Conservation (phyloP, 495 filamentous ascomycete species). For the Aspergillus avenaceus region DNA sequence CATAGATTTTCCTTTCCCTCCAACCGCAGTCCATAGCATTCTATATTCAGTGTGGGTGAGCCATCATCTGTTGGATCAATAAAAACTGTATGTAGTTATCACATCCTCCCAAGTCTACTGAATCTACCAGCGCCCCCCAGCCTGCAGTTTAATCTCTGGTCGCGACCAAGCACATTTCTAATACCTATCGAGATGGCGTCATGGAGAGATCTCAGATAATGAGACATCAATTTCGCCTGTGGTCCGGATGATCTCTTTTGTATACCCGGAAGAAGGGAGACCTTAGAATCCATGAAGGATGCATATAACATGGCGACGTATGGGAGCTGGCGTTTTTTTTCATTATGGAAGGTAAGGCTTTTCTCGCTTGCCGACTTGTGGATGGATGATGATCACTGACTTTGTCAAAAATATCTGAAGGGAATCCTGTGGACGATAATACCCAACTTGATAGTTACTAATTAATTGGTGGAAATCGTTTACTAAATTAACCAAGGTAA, state of each 20-base stretch:
- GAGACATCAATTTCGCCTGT: constrained; percentile 83
- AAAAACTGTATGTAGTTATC: constrained; percentile 74
- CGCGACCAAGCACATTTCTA: constrained; percentile 77
- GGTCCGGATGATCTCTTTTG: constrained; percentile 78
- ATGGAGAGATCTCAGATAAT: constrained; percentile 78
- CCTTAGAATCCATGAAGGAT: constrained; percentile 76
- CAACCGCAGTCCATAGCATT: constrained; percentile 58
- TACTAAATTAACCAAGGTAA: too few relatives aligned
- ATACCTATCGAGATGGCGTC: constrained; percentile 82
- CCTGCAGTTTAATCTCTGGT: constrained; percentile 79
- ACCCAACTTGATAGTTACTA: too few relatives aligned
- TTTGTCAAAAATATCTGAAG: too few relatives aligned
- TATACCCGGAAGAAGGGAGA: constrained; percentile 69
- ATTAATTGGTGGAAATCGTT: too few relatives aligned
- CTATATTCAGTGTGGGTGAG: constrained; percentile 52
- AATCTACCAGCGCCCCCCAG: constrained; percentile 54
- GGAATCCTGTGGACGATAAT: too few relatives aligned
- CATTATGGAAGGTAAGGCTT: constrained; percentile 42
- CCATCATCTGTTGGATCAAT: constrained; percentile 74
- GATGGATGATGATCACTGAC: too few relatives aligned
- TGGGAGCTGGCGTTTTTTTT: constrained; percentile 31
- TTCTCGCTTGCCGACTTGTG: too few relatives aligned
- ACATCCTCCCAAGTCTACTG: constrained; percentile 46
- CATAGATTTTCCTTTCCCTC: constrained; percentile 64
- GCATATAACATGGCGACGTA: constrained; percentile 82